Evolutionary conservation across 805 yeast genomes (phyloP).

Genomic region (Saccharomycopsis selenospora): DNA sequence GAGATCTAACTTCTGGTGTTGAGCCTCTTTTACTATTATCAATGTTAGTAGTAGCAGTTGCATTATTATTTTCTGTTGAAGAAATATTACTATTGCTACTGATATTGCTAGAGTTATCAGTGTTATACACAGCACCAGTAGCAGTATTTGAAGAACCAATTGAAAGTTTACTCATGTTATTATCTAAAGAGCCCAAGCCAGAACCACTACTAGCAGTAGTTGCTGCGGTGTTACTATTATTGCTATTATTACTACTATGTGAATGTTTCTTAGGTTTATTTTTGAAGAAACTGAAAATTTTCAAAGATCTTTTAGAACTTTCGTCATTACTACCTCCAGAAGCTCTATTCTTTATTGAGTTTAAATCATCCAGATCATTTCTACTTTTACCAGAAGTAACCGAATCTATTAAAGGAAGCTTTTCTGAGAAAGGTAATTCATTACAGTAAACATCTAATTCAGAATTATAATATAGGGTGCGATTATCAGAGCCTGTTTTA

Average conservation of each 20-base stretch:
- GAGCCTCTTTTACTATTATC: background rate
- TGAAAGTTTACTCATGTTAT: background rate
- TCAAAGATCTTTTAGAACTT: background rate
- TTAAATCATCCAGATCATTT: too few species aligned
- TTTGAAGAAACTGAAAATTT: constrained; percentile 2
- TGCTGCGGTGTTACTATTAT: too few species aligned
- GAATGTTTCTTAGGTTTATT: background rate
- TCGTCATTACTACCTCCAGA: background rate
- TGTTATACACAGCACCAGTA: too few species aligned
- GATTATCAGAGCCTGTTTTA: constrained; percentile 46
- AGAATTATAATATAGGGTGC: constrained; percentile 51
- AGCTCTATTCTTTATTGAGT: too few species aligned
- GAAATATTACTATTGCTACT: background rate
- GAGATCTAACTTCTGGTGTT: constrained; percentile 3
- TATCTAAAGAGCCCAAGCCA: background rate
- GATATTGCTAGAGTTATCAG: background rate
- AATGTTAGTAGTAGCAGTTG: too few species aligned
- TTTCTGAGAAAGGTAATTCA: constrained; percentile 41
- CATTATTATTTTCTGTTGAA: too few species aligned
- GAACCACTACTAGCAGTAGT: too few species aligned
- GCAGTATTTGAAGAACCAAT: background rate
- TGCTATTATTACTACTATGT: too few species aligned
- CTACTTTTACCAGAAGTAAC: too few species aligned
- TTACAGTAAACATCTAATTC: constrained; percentile 53
- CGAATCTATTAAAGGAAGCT: too few species aligned